These are phyloP conservation scores for Fonsecaea monophora DNA, from an alignment of 2,329 filamentous ascomycete species.

Conservation along the genomic window DNA sequence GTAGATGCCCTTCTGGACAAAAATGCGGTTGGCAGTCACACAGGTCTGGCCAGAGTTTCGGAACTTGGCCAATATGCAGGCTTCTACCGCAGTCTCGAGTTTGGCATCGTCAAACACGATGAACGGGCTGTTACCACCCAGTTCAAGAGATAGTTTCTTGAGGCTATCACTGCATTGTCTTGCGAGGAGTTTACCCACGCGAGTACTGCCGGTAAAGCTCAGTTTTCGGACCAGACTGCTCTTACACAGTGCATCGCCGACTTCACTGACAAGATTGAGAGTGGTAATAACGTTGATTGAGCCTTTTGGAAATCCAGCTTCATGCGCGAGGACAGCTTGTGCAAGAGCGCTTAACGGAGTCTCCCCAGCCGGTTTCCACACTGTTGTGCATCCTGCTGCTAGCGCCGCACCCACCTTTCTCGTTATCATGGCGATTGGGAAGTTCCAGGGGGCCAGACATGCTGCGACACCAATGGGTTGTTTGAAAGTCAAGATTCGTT, in stretches of 20 bases:
- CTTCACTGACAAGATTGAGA: constrained; percentile 75
- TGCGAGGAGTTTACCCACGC: constrained; percentile 46
- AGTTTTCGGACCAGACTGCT: constrained; percentile 43
- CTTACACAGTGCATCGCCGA: constrained; percentile 61
- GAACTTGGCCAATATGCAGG: constrained; percentile 39
- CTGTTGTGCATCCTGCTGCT: constrained; percentile 49
- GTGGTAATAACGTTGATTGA: constrained; percentile 52
- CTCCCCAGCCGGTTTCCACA: constrained; percentile 48
- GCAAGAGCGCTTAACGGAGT: constrained; percentile 47
- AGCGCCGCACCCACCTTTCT: constrained; percentile 47
- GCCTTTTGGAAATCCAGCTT: constrained; percentile 47
- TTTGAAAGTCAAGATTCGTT: constrained; percentile 78
- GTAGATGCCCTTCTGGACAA: constrained; percentile 79
- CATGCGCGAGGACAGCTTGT: constrained; percentile 44
- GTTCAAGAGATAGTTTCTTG: constrained; percentile 54
- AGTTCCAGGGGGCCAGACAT: constrained; percentile 89
- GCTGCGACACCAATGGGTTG: constrained; percentile 85
- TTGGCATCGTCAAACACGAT: constrained; percentile 53
- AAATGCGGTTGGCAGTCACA: constrained; percentile 71
- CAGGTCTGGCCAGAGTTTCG: constrained; percentile 41
- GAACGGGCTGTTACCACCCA: constrained; percentile 53
- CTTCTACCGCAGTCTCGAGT: constrained; percentile 44
- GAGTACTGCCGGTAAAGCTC: constrained; percentile 46
- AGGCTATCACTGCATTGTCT: constrained; percentile 46
- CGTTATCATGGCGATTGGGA: constrained; percentile 75